Evolutionary conservation across 163 green algal species (phyloP).

Genomic region (Scenedesmus sp.): DNA sequence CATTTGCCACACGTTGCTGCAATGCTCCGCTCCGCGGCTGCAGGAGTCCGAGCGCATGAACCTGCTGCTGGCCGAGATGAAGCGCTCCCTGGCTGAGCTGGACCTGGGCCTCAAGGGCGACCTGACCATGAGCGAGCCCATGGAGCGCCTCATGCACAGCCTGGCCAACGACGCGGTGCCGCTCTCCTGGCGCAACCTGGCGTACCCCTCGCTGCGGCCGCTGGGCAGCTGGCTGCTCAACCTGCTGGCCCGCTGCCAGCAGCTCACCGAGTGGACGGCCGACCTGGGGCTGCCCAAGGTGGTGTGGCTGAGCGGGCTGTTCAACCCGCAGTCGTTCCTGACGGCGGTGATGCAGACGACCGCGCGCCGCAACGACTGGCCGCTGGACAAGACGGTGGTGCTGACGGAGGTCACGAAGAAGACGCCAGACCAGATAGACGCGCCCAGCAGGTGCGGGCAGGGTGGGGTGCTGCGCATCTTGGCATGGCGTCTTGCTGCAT

Average conservation of each 20-base stretch:
- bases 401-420: constrained; percentile 90
- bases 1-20: background rate
- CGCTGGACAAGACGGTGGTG: constrained; percentile 90
- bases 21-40: background rate
- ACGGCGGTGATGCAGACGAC: constrained; percentile 97
- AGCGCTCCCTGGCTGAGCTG: constrained; percentile 87
- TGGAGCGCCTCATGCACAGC: constrained; percentile 89
- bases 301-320: constrained; percentile 92
- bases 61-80: constrained; percentile 87
- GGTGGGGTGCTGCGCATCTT: background rate
- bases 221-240: constrained; percentile 91
- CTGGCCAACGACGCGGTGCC: constrained; percentile 82
- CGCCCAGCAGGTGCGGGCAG: constrained; percentile 66
- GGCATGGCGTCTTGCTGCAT: background rate
- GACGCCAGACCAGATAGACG: constrained; percentile 81
- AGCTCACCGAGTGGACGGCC: constrained; percentile 93
- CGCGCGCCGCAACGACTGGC: constrained; percentile 93
- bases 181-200: constrained; percentile 82
- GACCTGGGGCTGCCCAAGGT: constrained; percentile 87
- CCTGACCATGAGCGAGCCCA: constrained; percentile 93
- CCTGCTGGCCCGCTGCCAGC: constrained; percentile 80
- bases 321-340: constrained; percentile 97
- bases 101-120: constrained; percentile 93
- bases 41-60: constrained; percentile 96
- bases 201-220: constrained; percentile 87